phyloP scores from a whole-genome alignment of 2,329 filamentous ascomycete species.

The Falciphora oryzae region DNA sequence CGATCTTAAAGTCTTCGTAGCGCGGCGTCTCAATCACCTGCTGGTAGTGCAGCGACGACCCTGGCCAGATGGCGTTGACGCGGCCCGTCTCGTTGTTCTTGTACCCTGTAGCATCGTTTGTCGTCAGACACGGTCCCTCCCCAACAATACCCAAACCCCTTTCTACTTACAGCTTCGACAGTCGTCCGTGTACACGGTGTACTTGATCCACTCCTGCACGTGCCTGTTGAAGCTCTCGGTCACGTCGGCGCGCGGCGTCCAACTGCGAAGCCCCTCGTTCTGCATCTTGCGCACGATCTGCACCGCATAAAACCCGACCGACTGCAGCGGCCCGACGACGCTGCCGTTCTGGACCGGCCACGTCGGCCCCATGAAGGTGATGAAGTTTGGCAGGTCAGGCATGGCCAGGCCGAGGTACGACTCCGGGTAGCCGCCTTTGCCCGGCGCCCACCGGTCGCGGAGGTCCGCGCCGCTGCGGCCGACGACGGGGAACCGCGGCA shows the following conservation, averaged over 20 bases:
- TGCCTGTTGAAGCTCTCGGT: constrained; percentile 24
- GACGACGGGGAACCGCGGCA: constrained; percentile 25
- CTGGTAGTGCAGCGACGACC: constrained; percentile 20
- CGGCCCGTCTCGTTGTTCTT: constrained; percentile 20
- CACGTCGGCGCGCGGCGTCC: constrained; percentile 12
- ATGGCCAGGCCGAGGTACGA: constrained; percentile 16
- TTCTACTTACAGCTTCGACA: constrained; percentile 18
- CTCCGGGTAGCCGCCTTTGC: background rate
- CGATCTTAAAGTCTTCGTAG: constrained; percentile 29
- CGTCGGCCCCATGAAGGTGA: constrained; percentile 16
- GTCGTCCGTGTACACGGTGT: constrained; percentile 25
- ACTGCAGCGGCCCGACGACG: constrained; percentile 16
- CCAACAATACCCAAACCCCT: constrained; percentile 23
- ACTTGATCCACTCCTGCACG: constrained; percentile 25
- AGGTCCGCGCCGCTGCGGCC: constrained; percentile 14
- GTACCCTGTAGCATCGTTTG: constrained; percentile 23
- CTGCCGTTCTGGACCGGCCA: constrained; percentile 14
- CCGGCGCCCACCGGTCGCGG: constrained; percentile 17
- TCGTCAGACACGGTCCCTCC: constrained; percentile 25
- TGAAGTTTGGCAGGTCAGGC: constrained; percentile 18
- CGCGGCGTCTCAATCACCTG: constrained; percentile 22
- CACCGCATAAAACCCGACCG: constrained; percentile 30
- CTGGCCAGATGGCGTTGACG: constrained; percentile 22
- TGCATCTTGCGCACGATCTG: constrained; percentile 41
- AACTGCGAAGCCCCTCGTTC: constrained; percentile 29